Conservation (phyloP, 768 basidiomycete species). For the Inosperma sp. region DNA sequence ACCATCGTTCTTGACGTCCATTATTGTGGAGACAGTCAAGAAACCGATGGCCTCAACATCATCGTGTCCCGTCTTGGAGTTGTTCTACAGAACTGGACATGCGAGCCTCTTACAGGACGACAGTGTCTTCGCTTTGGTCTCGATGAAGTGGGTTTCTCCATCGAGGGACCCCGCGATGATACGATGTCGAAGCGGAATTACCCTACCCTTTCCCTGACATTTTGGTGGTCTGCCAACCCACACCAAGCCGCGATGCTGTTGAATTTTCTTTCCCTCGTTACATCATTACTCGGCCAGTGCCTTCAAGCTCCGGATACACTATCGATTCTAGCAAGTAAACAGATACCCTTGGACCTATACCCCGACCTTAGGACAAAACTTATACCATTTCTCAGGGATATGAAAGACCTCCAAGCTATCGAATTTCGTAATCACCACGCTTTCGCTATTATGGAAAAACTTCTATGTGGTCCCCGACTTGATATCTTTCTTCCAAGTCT, state of each 20-base stretch:
- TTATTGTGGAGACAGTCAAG: conserved; percentile 8
- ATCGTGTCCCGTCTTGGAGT: conserved; percentile 12
- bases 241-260: conserved; percentile 4
- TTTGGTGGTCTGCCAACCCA: conserved; percentile 12
- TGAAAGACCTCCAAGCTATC: conserved; percentile 8
- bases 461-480: conserved; percentile 5
- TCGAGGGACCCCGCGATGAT: conserved; percentile 11
- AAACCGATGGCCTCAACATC: conserved; percentile 8
- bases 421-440: conserved; percentile 10
- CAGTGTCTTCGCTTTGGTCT: conserved; percentile 15
- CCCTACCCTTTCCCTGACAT: conserved; percentile 12
- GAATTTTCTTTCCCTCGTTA: conserved; percentile 2
- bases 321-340: background rate
- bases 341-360: background rate
- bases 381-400: conserved; percentile 1
- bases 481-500: conserved; percentile 9
- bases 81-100: conserved; percentile 13
- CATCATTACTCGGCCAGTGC: conserved; percentile 2
- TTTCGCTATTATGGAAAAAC: conserved; percentile 7
- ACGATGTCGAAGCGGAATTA: background rate
- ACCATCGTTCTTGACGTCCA: conserved; percentile 13
- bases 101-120: conserved; percentile 16
- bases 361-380: conserved; percentile 2
- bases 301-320: conserved; percentile 3
- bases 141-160: conserved; percentile 10